Conservation (phyloP, 371 early-diverging fungal species). For the Mortierella sp. region DNA sequence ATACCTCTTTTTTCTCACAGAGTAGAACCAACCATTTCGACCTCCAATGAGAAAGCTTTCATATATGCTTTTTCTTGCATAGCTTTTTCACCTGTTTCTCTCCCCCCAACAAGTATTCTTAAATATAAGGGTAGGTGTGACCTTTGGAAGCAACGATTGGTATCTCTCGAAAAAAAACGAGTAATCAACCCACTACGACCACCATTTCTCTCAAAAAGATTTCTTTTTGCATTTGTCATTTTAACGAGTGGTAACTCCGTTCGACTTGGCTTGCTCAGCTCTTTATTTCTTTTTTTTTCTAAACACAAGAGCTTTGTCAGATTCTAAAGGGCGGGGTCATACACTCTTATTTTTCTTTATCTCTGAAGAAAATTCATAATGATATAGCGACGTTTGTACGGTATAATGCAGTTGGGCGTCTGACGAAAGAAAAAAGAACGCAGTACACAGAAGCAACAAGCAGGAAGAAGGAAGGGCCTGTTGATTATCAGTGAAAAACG, state of each 20-base stretch:
- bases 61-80: neutral
- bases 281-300: neutral
- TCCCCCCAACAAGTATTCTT: neutral
- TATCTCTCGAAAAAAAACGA: neutral
- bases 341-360: too few species aligned
- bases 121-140: neutral
- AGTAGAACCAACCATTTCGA: neutral
- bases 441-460: too few species aligned
- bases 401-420: too few species aligned
- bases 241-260: conserved; percentile 32
- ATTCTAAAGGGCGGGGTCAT: too few species aligned
- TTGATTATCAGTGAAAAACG: too few species aligned
- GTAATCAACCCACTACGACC: neutral
- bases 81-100: neutral
- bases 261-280: neutral
- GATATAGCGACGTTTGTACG: too few species aligned
- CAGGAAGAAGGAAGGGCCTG: too few species aligned
- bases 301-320: neutral
- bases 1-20: too few species aligned
- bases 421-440: too few species aligned
- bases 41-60: neutral
- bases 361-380: too few species aligned
- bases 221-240: conserved; percentile 11
- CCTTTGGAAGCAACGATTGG: neutral
- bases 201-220: neutral